Conservation (phyloP, 2,329 filamentous ascomycete genomes). For the Penicillium italicum region DNA sequence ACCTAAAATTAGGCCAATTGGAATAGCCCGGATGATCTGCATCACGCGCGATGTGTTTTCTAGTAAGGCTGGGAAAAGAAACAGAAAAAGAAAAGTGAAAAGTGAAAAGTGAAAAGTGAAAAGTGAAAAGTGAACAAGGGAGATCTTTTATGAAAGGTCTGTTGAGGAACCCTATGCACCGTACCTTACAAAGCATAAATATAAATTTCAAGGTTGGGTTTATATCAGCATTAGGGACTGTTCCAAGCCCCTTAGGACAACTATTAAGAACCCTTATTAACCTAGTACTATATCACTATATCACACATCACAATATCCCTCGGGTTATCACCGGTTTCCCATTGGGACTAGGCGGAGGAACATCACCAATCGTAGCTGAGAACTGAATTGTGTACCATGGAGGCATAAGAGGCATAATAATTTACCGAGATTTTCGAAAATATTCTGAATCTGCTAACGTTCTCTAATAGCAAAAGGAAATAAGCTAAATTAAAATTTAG, state of each 20-base stretch:
- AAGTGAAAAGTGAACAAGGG: too few species aligned
- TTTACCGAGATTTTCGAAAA: background rate
- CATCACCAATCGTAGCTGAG: conserved; percentile 15
- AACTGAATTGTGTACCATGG: conserved; percentile 13
- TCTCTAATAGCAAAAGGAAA: background rate
- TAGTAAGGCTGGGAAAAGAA: background rate
- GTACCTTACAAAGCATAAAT: background rate
- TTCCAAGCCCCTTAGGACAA: background rate
- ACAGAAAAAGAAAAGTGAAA: background rate
- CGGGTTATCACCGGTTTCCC: too few species aligned
- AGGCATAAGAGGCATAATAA: background rate
- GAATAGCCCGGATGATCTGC: background rate
- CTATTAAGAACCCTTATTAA: too few species aligned
- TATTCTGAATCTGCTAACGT: background rate
- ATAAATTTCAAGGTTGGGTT: background rate
- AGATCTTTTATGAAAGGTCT: too few species aligned
- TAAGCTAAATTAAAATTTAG: background rate
- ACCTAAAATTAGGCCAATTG: background rate
- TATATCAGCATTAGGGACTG: background rate
- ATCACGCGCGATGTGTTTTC: background rate
- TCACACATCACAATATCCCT: too few species aligned
- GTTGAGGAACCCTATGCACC: too few species aligned
- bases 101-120: too few species aligned
- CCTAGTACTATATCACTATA: too few species aligned
- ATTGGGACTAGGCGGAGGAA: conserved; percentile 6